Conservation (phyloP, 2,329 filamentous ascomycete genomes). For the Ustulina deusta region DNA sequence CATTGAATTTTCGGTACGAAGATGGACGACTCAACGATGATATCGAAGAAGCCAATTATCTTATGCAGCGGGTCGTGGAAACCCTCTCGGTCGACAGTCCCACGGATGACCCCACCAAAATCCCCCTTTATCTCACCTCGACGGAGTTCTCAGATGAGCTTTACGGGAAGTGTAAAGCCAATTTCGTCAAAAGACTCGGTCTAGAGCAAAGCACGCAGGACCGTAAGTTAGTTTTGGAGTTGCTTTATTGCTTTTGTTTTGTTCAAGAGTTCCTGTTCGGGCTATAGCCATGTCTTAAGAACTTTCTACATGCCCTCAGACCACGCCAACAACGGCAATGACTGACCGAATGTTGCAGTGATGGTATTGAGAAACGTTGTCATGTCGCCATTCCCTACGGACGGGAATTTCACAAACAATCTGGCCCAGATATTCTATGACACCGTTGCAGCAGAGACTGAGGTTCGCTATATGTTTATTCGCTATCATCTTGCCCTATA, state of each 20-base stretch:
- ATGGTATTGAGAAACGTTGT: constrained; percentile 62
- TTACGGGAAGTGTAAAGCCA: constrained; percentile 56
- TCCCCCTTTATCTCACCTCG: constrained; percentile 60
- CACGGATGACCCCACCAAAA: constrained; percentile 54
- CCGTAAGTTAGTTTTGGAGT: constrained; percentile 13
- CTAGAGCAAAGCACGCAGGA: constrained; percentile 51
- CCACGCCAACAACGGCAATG: background rate
- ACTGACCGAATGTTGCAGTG: constrained; percentile 39
- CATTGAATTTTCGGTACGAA: constrained; percentile 57
- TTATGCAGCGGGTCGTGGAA: constrained; percentile 60
- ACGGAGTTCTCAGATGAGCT: constrained; percentile 56
- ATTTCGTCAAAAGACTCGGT: constrained; percentile 58
- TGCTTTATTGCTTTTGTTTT: background rate
- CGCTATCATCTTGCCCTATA: background rate
- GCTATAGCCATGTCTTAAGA: background rate
- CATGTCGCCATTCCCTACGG: constrained; percentile 60
- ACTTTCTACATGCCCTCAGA: background rate
- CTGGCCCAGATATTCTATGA: constrained; percentile 52
- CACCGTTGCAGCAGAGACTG: constrained; percentile 48
- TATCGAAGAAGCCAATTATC: constrained; percentile 61
- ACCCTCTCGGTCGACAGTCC: constrained; percentile 57
- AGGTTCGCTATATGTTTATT: constrained; percentile 28
- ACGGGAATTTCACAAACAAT: constrained; percentile 55
- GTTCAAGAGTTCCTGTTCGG: background rate
- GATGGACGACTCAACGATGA: constrained; percentile 57